Percentiles rank a stretch among this genome's conserved stretches.
phyloP scores from a whole-genome alignment of 441 rosid genomes.

The Adansonia rubrostipa region DNA sequence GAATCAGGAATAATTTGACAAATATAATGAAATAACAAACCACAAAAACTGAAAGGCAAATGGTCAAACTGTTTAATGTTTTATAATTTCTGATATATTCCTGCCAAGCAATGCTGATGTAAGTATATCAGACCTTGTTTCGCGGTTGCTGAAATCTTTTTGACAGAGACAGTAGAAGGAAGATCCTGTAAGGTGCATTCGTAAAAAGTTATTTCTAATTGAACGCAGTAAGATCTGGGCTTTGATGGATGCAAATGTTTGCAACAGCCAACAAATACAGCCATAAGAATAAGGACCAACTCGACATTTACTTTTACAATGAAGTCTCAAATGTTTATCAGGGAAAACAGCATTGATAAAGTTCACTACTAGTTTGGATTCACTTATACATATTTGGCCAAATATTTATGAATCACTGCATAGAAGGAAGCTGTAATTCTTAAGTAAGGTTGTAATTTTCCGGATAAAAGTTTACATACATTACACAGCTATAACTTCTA shows the following conservation, averaged over 20 bases:
- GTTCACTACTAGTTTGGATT: background rate
- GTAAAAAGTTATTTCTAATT: constrained; percentile 27
- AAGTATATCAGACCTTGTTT: constrained; percentile 37
- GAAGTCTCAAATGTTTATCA: background rate
- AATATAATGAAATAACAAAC: background rate
- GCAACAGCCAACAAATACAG: background rate
- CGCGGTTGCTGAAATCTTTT: constrained; percentile 46
- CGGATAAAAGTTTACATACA: background rate
- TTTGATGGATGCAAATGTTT: background rate
- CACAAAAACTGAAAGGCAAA: too few species aligned
- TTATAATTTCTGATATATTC: too few species aligned
- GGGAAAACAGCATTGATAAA: background rate
- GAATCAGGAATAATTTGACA: background rate
- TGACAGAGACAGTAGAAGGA: constrained; percentile 39
- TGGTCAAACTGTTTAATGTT: background rate
- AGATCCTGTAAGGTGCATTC: constrained; percentile 36
- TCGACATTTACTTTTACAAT: background rate
- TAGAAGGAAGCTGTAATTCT: background rate
- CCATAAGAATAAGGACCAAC: background rate
- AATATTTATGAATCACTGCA: background rate
- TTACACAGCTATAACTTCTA: background rate
- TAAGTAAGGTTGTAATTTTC: background rate
- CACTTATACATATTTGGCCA: constrained; percentile 1
- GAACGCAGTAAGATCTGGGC: background rate
- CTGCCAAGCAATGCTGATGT: background rate